These are phyloP conservation scores for Helotiales sp. DNA, from an alignment of 2,329 filamentous ascomycete genomes.

Conservation along the genomic window DNA sequence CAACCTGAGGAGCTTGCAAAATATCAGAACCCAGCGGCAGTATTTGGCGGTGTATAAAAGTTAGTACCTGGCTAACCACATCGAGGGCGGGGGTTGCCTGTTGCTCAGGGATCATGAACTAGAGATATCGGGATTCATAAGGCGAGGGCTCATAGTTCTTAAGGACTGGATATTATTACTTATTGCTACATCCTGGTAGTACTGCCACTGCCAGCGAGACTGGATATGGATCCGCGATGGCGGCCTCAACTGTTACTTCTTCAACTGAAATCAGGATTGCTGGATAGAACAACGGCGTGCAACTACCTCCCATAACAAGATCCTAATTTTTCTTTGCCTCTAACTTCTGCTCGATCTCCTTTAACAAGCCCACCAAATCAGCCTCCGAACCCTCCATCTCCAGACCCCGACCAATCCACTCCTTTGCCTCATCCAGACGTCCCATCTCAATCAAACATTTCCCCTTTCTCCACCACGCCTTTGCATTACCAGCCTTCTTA, in stretches of 20 bases:
- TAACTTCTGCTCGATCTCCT: conserved; percentile 60
- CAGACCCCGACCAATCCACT: conserved; percentile 76
- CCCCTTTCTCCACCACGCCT: conserved; percentile 91
- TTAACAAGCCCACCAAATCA: conserved; percentile 66
- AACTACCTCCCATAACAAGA: neutral
- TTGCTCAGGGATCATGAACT: neutral
- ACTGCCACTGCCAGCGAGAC: neutral
- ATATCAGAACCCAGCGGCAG: conserved; percentile 2
- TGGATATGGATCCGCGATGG: neutral
- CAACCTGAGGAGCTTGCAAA: neutral
- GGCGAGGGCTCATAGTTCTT: neutral
- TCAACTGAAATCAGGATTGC: neutral
- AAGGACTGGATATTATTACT: neutral
- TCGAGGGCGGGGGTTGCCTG: neutral
- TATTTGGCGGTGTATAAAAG: conserved; percentile 8
- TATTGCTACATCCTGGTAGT: neutral
- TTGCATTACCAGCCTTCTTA: conserved; percentile 84
- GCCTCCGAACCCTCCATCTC: conserved; percentile 80
- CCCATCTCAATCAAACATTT: conserved; percentile 92
- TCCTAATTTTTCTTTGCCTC: conserved; percentile 32
- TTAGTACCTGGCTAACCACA: neutral
- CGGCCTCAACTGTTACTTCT: neutral
- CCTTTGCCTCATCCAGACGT: conserved; percentile 77
- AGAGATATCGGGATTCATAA: neutral
- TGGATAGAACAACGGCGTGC: neutral